Percentiles rank a stretch among this genome's conserved stretches.
phyloP scores from a whole-genome alignment of 352 stramenopile species.

The Phytophthora hibernalis region DNA sequence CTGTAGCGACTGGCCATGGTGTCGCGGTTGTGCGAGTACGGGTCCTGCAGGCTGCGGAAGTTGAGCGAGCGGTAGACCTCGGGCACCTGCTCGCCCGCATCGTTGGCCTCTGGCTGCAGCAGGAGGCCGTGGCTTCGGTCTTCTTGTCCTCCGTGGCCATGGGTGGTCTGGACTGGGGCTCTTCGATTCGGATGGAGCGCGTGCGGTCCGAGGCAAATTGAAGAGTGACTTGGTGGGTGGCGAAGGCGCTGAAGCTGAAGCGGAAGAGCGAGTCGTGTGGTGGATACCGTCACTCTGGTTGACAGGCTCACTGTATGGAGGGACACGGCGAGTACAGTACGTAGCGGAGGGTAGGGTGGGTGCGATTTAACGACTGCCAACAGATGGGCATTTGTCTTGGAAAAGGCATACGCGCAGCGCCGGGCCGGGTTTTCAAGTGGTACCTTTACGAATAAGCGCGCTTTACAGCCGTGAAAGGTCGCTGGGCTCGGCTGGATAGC shows the following conservation, averaged over 20 bases:
- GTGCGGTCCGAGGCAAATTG: conserved; percentile 36
- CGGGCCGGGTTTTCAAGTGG: neutral
- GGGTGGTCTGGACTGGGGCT: conserved; percentile 14
- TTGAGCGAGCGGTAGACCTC: conserved; percentile 58
- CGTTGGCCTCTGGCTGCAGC: no score
- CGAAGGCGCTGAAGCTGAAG: neutral
- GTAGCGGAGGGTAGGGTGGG: conserved; percentile 2
- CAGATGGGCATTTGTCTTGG: neutral
- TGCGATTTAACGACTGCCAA: conserved; percentile 4
- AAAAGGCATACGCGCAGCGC: neutral
- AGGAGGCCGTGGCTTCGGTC: conserved; percentile 14
- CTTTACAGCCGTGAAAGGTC: neutral
- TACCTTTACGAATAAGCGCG: neutral
- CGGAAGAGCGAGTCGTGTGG: neutral
- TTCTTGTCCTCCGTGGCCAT: conserved; percentile 7
- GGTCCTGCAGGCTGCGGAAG: no score
- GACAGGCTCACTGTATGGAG: conserved; percentile 6
- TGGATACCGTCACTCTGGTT: neutral
- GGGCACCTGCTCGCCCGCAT: no score
- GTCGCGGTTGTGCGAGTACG: no score
- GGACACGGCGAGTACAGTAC: conserved; percentile 12
- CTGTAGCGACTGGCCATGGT: no score
- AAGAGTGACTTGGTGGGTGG: conserved; percentile 28
- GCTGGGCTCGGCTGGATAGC: neutral
- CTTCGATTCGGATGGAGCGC: conserved; percentile 30